Base-by-base conservation (phyloP, 148 eudicot species). In the Rhododendron williamsianum region DNA sequence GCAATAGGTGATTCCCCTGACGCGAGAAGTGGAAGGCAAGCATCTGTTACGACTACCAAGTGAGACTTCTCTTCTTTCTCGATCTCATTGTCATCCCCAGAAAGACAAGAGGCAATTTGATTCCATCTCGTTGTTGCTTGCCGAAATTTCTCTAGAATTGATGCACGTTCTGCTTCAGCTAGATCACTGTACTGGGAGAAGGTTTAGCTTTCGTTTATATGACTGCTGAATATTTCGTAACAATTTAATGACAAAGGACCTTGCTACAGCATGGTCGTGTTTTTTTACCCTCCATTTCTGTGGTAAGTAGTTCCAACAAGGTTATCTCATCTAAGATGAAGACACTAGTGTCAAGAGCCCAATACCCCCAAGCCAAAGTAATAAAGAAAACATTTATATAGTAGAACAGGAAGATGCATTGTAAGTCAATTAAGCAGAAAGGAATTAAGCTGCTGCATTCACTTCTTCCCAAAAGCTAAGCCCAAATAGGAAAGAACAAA, bases 111-210 rank as follows among this genome's bases (percentile, higher is more conserved):
- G 46, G 85, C 87, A 82, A 84, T 86, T 85, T 87, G 91, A 83
- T 91, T 89, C 98, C 99, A 97, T 82, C 89, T 89, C 63, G 86
- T 85, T 80, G 94, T 87, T 69, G 92, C 90, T 87, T 87, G 91
- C 51, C 92, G 92, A 85, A 97, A 97, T 79, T 82, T 93, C 83
- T 93, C 98, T 81, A 94, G 80, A 77, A 90, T 81, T 79, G 84
- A 27, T n/a, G 93, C 91, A 78, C 98, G 95, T 46, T 95, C 95
- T 71, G 90, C 91, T 86, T 94, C 98, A 56, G 94, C 89, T 87
- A 94, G 95, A 89, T 95, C 99, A 87, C 98, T 95, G 87, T 97
- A 95, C 99, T 97, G 94, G 84, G 84, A 82, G 78, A 35, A 21
- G 21, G 60, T 79, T 30, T 86, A 87, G 69, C 46, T 56, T 56